Conservation (phyloP, 306 rosid species). For the Inga laurina region DNA sequence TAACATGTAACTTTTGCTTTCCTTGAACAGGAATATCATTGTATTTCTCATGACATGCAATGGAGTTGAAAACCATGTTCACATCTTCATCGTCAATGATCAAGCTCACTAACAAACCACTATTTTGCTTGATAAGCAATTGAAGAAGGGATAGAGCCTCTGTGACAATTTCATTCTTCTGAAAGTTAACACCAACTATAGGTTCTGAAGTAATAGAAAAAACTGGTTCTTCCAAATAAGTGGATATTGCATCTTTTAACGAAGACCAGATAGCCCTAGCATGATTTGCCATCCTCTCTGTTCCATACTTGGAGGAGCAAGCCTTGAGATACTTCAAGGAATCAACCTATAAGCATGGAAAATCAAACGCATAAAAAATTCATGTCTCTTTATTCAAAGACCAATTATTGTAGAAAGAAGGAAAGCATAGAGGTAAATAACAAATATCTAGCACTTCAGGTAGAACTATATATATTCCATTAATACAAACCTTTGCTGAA, state of each 20-base stretch:
- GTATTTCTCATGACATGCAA: slow-evolving; percentile 50
- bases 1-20: slow-evolving; percentile 69
- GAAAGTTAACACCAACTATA: slow-evolving; percentile 57
- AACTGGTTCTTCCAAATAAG: slow-evolving; percentile 54
- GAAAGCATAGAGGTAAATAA: not conserved
- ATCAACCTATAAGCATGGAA: slow-evolving; percentile 65
- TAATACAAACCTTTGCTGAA: slow-evolving; percentile 76
- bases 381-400: not conserved
- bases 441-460: slow-evolving; percentile 11
- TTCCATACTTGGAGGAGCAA: slow-evolving; percentile 72
- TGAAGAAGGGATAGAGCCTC: slow-evolving; percentile 79
- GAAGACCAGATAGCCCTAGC: slow-evolving; percentile 67
- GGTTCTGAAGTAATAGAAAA: slow-evolving; percentile 50
- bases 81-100: slow-evolving; percentile 76
- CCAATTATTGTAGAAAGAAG: not conserved
- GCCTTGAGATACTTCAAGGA: slow-evolving; percentile 80
- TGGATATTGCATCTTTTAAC: slow-evolving; percentile 61
- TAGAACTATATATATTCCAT: slow-evolving; percentile 29
- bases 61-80: slow-evolving; percentile 51
- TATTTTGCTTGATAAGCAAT: slow-evolving; percentile 64
- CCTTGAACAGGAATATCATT: slow-evolving; percentile 56
- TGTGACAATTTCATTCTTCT: slow-evolving; percentile 58
- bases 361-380: slow-evolving; percentile 22
- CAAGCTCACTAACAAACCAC: slow-evolving; percentile 52
- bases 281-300: slow-evolving; percentile 79